Conservation (phyloP, 2,329 filamentous ascomycete species). For the Colletotrichum lupini region DNA sequence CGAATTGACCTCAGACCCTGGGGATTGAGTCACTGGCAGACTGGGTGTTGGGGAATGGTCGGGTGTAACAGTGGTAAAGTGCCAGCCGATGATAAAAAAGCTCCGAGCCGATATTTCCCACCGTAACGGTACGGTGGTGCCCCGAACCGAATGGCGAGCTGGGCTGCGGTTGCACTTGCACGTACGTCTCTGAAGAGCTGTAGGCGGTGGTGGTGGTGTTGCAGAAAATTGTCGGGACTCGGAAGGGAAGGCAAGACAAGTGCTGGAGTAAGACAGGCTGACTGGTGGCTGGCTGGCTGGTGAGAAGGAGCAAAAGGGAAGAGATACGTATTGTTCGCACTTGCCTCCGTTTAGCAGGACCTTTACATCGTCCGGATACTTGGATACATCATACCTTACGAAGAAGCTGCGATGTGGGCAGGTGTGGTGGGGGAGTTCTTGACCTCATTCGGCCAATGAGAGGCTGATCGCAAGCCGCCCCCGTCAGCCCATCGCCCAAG, state of each 20-base stretch:
- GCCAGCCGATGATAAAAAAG: background rate
- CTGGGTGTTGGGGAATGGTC: background rate
- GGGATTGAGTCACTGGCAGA: background rate
- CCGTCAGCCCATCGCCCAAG: background rate
- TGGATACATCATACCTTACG: background rate
- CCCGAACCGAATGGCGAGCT: constrained; percentile 3
- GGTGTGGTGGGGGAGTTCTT: background rate
- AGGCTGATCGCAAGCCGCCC: constrained; percentile 19
- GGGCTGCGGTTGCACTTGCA: background rate
- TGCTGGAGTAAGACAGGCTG: background rate
- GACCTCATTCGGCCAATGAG: constrained; percentile 10
- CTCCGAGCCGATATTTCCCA: constrained; percentile 15
- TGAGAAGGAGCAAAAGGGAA: background rate
- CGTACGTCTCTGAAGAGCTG: background rate
- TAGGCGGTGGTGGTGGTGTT: background rate
- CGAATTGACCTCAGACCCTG: background rate
- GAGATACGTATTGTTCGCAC: background rate
- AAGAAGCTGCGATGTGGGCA: background rate
- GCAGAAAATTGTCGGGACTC: background rate
- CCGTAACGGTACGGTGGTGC: background rate
- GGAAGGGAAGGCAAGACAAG: background rate
- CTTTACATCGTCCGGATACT: background rate
- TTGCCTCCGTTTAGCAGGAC: background rate
- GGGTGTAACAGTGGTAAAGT: background rate
- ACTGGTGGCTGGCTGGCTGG: background rate